These are phyloP conservation scores for Microstegium vimineum DNA, from an alignment of 176 grass and related monocot species.

Conservation along the genomic window DNA sequence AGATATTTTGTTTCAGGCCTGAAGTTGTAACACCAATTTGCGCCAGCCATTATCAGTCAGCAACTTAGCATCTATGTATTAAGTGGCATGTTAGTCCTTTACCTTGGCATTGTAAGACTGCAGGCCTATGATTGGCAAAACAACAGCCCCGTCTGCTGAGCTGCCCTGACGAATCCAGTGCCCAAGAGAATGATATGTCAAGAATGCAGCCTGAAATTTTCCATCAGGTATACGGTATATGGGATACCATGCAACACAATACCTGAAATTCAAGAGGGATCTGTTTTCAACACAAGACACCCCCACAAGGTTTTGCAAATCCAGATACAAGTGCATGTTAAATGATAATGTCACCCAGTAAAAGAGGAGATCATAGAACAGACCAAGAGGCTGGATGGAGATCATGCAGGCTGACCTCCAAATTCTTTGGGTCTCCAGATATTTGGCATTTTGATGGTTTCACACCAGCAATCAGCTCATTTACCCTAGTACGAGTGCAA, in stretches of 20 bases:
- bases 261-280: constrained; percentile 51
- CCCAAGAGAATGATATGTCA: constrained; percentile 87
- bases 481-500: constrained; percentile 55
- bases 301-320: not conserved
- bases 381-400: constrained; percentile 89
- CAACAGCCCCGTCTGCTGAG: not conserved
- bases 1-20: not conserved
- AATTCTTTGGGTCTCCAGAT: constrained; percentile 49
- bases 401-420: constrained; percentile 53
- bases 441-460: constrained; percentile 40
- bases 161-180: constrained; percentile 35
- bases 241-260: constrained; percentile 93
- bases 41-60: not conserved
- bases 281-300: not conserved
- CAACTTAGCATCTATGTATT: not conserved
- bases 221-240: constrained; percentile 83
- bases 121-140: constrained; percentile 63
- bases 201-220: constrained; percentile 84
- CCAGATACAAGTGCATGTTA: constrained; percentile 12
- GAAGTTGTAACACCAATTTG: not conserved
- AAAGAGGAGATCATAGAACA: constrained; percentile 30
- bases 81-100: constrained; percentile 8
- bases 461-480: constrained; percentile 48
- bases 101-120: constrained; percentile 84
- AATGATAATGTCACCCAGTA: constrained; percentile 1